Evolutionary conservation across 345 rosid species (phyloP).

Genomic region (Lenwebbia sp.): DNA sequence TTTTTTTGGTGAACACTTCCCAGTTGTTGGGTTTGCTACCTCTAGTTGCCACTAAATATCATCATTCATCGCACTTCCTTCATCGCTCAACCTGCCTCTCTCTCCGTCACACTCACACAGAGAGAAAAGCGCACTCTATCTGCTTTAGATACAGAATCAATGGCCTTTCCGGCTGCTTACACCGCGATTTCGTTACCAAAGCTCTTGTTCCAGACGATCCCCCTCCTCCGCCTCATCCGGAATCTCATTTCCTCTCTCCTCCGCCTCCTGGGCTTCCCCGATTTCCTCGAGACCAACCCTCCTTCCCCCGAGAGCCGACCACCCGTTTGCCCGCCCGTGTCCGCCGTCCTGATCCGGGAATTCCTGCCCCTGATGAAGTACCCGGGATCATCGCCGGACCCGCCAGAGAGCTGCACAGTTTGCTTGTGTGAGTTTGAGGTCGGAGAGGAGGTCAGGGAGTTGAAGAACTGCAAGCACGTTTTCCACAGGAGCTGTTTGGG

Average conservation of each 20-base stretch:
- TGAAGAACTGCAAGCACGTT: constrained; percentile 69
- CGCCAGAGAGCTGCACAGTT: constrained; percentile 77
- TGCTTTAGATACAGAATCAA: constrained; percentile 1
- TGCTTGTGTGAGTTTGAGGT: constrained; percentile 73
- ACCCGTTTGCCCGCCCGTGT: constrained; percentile 30
- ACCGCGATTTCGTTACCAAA: constrained; percentile 70
- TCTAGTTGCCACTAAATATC: too few relatives aligned
- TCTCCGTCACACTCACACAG: background rate
- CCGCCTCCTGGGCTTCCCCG: constrained; percentile 55
- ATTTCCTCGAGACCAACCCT: constrained; percentile 60
- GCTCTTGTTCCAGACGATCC: constrained; percentile 59
- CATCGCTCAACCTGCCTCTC: background rate
- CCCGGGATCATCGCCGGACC: constrained; percentile 31
- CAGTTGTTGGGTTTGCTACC: too few relatives aligned
- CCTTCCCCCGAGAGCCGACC: constrained; percentile 21
- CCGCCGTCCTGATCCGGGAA: constrained; percentile 75
- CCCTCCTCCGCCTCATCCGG: constrained; percentile 55
- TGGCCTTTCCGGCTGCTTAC: constrained; percentile 92
- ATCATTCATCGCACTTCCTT: too few relatives aligned
- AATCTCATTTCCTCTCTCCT: constrained; percentile 39
- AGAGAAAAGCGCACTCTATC: background rate
- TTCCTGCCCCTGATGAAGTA: constrained; percentile 62
- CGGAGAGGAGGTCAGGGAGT: constrained; percentile 69
- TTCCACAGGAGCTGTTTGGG: constrained; percentile 81
- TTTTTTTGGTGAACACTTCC: too few relatives aligned